A percentile compares a stretch with the other conserved stretches of the same genome.
phyloP scores from a whole-genome alignment of 1,139 yeast species.

The Candida anutae region DNA sequence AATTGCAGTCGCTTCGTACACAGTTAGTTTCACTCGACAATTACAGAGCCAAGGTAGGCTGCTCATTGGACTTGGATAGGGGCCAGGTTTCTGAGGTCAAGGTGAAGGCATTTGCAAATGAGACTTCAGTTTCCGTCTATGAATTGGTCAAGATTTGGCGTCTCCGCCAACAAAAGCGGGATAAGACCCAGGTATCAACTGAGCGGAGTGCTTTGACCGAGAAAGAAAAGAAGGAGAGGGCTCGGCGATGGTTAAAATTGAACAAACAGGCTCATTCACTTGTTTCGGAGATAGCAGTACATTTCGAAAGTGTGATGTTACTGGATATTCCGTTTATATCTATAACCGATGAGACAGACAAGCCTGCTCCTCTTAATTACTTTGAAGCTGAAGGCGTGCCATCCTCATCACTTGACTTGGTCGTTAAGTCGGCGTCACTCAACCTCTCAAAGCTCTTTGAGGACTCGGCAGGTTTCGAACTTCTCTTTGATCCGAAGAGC shows the following conservation, averaged over 20 bases:
- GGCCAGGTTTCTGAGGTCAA: background rate
- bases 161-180: too few relatives aligned
- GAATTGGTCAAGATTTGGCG: slow-evolving; percentile 9
- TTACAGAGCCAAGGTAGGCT: background rate
- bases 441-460: slow-evolving; percentile 24
- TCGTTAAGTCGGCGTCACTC: slow-evolving; percentile 24
- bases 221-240: too few relatives aligned
- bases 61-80: background rate
- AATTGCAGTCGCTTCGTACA: background rate
- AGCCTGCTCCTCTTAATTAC: slow-evolving; percentile 11
- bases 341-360: slow-evolving; percentile 15
- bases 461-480: slow-evolving; percentile 53
- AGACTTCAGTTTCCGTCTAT: background rate
- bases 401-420: slow-evolving; percentile 19
- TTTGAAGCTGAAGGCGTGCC: slow-evolving; percentile 15
- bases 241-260: slow-evolving; percentile 2
- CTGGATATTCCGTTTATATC: slow-evolving; percentile 31
- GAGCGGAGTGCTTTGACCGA: too few relatives aligned
- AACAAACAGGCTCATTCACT: slow-evolving; percentile 8
- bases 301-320: slow-evolving; percentile 23
- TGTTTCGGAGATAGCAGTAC: slow-evolving; percentile 19
- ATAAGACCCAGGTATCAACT: too few relatives aligned
- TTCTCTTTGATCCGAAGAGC: slow-evolving; percentile 35
- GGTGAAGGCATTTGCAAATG: background rate
- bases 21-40: background rate